Evolutionary conservation across 805 yeast species (phyloP).

Genomic region (Clavispora fructus): DNA sequence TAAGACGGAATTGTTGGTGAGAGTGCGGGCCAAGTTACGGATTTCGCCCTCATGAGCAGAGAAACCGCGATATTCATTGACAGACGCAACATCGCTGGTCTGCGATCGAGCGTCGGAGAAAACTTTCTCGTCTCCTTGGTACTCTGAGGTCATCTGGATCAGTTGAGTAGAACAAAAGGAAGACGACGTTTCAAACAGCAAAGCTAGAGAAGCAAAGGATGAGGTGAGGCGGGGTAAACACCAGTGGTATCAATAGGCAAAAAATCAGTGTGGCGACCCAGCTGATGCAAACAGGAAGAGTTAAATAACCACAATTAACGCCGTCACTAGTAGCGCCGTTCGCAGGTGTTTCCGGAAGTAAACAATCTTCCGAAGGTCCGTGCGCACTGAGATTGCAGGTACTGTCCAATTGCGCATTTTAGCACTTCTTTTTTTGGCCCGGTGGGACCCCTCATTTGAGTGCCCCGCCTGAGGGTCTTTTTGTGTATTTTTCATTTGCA

Average conservation of each 20-base stretch:
- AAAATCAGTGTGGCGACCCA: background rate
- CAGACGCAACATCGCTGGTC: slow-evolving; percentile 3
- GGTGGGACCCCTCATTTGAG: background rate
- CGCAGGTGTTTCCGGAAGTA: background rate
- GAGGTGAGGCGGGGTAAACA: background rate
- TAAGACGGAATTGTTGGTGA: slow-evolving; percentile 18
- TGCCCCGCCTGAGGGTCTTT: no score
- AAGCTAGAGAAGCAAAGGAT: background rate
- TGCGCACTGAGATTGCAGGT: background rate
- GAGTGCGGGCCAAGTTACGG: slow-evolving; percentile 39
- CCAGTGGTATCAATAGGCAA: background rate
- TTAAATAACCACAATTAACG: background rate
- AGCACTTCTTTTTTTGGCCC: background rate
- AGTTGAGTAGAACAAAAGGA: background rate
- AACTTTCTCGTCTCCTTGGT: background rate
- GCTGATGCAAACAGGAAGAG: background rate
- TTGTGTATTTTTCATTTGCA: no score
- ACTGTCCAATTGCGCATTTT: background rate
- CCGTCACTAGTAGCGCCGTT: background rate
- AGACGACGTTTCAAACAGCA: background rate
- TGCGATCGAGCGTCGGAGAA: background rate
- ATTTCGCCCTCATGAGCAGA: slow-evolving; percentile 30
- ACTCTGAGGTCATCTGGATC: background rate
- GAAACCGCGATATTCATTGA: slow-evolving; percentile 30
- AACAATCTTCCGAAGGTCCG: background rate